Percentiles rank a stretch among this genome's conserved stretches.
Conservation (phyloP, 2,329 filamentous ascomycete genomes). For the Botryosphaeria dothidea region DNA sequence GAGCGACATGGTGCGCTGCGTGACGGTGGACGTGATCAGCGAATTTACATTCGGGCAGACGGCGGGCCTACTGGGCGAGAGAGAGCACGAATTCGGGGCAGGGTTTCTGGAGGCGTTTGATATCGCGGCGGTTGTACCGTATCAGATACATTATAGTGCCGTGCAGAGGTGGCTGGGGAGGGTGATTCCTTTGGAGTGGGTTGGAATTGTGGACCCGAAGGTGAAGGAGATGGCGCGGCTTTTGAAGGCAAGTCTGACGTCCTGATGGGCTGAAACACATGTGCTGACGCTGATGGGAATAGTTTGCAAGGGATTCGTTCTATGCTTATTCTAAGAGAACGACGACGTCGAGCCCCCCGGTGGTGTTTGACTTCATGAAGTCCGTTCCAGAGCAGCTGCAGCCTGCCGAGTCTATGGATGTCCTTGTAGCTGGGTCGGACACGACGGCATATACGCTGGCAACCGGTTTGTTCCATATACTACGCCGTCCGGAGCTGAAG, state of each 20-base stretch:
- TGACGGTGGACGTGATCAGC: slow-evolving; percentile 25
- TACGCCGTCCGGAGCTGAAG: slow-evolving; percentile 29
- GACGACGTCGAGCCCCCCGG: neutral
- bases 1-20: slow-evolving; percentile 21
- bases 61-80: slow-evolving; percentile 23
- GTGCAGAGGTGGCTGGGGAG: neutral
- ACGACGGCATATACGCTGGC: slow-evolving; percentile 40
- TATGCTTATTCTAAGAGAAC: neutral
- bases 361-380: neutral
- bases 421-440: slow-evolving; percentile 36
- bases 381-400: neutral
- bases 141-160: neutral
- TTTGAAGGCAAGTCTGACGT: neutral
- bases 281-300: neutral
- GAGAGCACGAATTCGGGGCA: neutral
- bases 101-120: neutral
- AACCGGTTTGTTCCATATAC: slow-evolving; percentile 38
- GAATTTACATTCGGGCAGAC: slow-evolving; percentile 24
- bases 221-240: neutral
- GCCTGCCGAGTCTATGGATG: neutral
- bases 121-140: neutral
- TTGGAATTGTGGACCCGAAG: neutral
- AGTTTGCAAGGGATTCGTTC: neutral
- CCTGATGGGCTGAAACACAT: neutral
- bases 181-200: neutral